Base-by-base conservation (phyloP, 768 basidiomycete genomes). In the Leucosporidium scottii region DNA sequence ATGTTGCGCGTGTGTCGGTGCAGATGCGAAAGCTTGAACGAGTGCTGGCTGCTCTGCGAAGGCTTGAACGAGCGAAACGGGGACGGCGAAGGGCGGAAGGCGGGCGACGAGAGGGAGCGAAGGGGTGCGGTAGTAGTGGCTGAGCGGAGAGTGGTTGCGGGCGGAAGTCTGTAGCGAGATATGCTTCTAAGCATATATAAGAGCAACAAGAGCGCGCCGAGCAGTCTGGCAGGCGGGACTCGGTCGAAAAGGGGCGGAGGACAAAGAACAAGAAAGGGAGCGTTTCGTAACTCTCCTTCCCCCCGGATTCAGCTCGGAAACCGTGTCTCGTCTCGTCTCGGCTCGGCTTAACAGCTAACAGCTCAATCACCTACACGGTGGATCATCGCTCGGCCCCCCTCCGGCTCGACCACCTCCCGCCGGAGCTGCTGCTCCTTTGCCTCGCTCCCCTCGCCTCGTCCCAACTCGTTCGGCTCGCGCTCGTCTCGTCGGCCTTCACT, bases 321-420 rank as follows among this genome's bases (percentile, higher is more conserved):
- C 15, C 13, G 39, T 44, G 39, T 44, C 39, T 44, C 39, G 39
- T 44, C 39, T 34, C n/a, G n/a, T n/a, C n/a, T n/a, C n/a, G n/a
- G n/a, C n/a, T 44, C 39, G 39, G 39, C 10, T 17, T 12, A 36
- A 44, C 39, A 44, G 39, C 39, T 44, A 12, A 44, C 8, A 44
- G 39, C 39, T 13, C 15, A 44, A 44, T 44, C 39, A 15, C 39
- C 39, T 44, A 44, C 39, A 44, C 39, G 39, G 39, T 44, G 39
- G 39, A 44, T 44, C 39, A 44, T 12, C 34, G 34, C 34, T 3
- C 39, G 39, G 39, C 39, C 8, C 39, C 39, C 39, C 39, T 44
- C 39, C 39, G 51, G n/a, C 27, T 53, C 17, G 51, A 53, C 51
- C n/a, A 53, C n/a, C 65, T 70, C 47, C 69, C 69, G 8, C 25